phyloP scores from a whole-genome alignment of 2,329 filamentous ascomycete genomes.

The Fusarium avenaceum region DNA sequence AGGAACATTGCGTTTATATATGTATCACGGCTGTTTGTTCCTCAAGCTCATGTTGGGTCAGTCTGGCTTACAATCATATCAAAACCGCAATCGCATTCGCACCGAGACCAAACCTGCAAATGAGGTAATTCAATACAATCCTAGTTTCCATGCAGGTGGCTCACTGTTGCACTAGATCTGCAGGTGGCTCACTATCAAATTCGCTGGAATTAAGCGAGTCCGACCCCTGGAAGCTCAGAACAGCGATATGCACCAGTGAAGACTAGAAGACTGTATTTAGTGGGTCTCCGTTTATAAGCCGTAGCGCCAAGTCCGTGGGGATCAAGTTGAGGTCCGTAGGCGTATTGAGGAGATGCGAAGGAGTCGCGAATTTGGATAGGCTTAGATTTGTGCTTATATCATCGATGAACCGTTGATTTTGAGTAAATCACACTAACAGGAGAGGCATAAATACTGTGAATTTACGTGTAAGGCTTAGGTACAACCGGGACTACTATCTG shows the following conservation, averaged over 20 bases:
- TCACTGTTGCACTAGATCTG: not conserved
- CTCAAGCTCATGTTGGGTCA: not conserved
- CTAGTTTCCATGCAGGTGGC: not conserved
- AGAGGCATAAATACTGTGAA: not conserved
- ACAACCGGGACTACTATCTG: not conserved
- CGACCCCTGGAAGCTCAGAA: not conserved
- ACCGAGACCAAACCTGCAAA: not conserved
- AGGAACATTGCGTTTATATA: not conserved
- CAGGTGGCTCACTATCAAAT: not conserved
- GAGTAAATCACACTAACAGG: accelerated
- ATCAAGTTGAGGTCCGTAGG: not conserved
- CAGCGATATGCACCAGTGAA: not conserved
- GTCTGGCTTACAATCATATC: not conserved
- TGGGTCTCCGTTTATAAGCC: not conserved
- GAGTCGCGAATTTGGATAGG: not conserved
- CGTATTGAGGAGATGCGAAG: not conserved
- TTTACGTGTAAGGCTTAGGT: not conserved
- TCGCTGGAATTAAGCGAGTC: not conserved
- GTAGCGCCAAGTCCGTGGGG: conserved; percentile 4
- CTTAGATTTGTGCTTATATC: conserved; percentile 1
- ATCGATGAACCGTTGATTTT: not conserved
- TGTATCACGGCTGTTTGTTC: not conserved
- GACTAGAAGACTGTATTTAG: not conserved
- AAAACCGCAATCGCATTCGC: not conserved
- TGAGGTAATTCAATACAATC: not conserved